These are phyloP conservation scores for Spathaspora boniae DNA, from an alignment of 805 yeast genomes.

Conservation along the genomic window DNA sequence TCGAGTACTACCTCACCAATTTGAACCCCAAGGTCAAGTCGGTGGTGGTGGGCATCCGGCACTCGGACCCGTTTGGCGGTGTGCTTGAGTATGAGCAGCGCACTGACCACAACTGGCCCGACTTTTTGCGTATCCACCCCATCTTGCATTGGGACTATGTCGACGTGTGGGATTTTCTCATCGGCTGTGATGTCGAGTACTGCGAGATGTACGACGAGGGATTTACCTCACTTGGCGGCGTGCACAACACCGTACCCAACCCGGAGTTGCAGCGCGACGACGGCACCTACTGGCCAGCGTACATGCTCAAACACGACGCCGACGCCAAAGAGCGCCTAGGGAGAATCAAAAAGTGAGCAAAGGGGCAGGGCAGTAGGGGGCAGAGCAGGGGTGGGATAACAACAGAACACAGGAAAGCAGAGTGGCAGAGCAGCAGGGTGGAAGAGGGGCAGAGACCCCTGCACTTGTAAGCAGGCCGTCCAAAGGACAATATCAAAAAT, in stretches of 20 bases:
- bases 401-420: too few species aligned
- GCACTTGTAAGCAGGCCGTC: too few species aligned
- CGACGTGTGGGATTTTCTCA: conserved; percentile 82
- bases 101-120: conserved; percentile 93
- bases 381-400: conserved; percentile 1
- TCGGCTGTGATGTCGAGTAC: conserved; percentile 56
- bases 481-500: neutral
- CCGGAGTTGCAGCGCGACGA: conserved; percentile 42
- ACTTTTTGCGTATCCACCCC: conserved; percentile 80
- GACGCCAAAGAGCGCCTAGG: conserved; percentile 54
- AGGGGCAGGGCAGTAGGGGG: conserved; percentile 1
- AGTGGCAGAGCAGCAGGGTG: too few species aligned
- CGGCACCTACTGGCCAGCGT: conserved; percentile 48
- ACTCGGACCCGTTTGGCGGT: conserved; percentile 81
- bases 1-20: conserved; percentile 52
- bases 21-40: conserved; percentile 56
- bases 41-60: conserved; percentile 82
- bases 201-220: conserved; percentile 79
- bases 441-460: too few species aligned
- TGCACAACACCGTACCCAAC: conserved; percentile 65
- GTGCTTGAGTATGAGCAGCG: conserved; percentile 55
- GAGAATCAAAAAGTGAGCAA: conserved; percentile 12
- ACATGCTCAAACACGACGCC: conserved; percentile 54
- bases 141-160: conserved; percentile 82
- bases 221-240: conserved; percentile 87